A percentile compares a stretch with the other conserved stretches of the same genome.
phyloP scores from a whole-genome alignment of 768 basidiomycete species.

The Amanita jacksonii region DNA sequence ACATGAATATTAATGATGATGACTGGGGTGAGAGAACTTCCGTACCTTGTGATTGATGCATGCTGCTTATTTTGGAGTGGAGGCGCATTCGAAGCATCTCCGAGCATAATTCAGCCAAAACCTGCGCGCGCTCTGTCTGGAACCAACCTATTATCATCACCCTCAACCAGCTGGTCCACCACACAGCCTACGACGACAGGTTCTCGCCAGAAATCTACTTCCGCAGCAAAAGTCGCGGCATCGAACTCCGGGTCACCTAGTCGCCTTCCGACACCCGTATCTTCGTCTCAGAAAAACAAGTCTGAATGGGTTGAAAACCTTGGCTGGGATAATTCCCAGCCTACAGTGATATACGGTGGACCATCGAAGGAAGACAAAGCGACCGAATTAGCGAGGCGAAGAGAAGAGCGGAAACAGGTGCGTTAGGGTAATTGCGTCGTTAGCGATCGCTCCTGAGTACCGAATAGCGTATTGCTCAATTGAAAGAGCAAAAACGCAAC shows the following conservation, averaged over 20 bases:
- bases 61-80: slow-evolving; percentile 3
- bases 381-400: slow-evolving; percentile 82
- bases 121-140: not conserved
- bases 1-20: slow-evolving; percentile 85
- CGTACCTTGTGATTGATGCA: not conserved
- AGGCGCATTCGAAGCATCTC: slow-evolving; percentile 76
- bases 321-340: slow-evolving; percentile 17
- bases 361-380: slow-evolving; percentile 90
- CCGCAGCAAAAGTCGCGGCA: not conserved
- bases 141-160: slow-evolving; percentile 8
- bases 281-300: slow-evolving; percentile 15
- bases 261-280: slow-evolving; percentile 16
- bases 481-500: slow-evolving; percentile 76
- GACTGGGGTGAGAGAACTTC: slow-evolving; percentile 77
- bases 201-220: slow-evolving; percentile 1
- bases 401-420: slow-evolving; percentile 89
- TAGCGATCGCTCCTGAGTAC: too few species aligned
- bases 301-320: slow-evolving; percentile 17
- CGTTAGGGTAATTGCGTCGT: too few species aligned
- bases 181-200: too few species aligned
- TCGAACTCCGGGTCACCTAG: slow-evolving; percentile 9
- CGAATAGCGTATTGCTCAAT: slow-evolving; percentile 58
- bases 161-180: not conserved
- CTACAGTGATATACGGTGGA: slow-evolving; percentile 22
- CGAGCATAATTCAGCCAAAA: slow-evolving; percentile 16